These are phyloP conservation scores for Aureobasidium sp. DNA, from an alignment of 2,329 filamentous ascomycete genomes.

Conservation along the genomic window DNA sequence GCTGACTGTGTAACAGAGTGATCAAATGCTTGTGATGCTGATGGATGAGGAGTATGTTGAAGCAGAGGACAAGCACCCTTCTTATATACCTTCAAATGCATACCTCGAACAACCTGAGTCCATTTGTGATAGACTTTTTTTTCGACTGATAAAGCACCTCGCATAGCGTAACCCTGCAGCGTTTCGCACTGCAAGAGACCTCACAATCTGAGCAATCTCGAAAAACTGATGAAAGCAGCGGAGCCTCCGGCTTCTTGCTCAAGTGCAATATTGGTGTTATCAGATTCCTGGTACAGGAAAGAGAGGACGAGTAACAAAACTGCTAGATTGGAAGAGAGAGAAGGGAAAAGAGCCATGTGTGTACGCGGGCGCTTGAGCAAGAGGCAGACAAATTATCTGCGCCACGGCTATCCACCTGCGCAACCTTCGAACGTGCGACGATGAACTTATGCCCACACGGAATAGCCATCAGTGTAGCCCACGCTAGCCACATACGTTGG, in stretches of 20 bases:
- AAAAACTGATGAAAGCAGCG: not conserved
- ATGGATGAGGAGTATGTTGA: not conserved
- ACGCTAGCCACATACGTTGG: conserved; percentile 2
- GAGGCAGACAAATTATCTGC: not conserved
- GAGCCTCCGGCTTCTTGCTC: conserved; percentile 3
- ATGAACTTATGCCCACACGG: not conserved
- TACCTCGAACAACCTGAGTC: conserved; percentile 5
- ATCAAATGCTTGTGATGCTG: not conserved
- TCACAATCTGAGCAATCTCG: not conserved
- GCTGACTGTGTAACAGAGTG: not conserved
- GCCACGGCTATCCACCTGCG: not conserved
- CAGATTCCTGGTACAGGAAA: not conserved
- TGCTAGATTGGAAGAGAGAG: not conserved
- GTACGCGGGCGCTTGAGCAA: not conserved
- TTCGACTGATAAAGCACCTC: conserved; percentile 13
- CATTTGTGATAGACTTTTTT: conserved; percentile 3
- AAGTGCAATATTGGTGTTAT: not conserved
- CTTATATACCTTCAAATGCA: conserved; percentile 1
- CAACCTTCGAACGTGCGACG: not conserved
- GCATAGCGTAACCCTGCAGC: conserved; percentile 7
- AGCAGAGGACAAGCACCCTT: conserved; percentile 1
- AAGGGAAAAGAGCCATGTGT: not conserved
- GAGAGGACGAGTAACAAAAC: conserved; percentile 7
- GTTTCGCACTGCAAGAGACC: not conserved
- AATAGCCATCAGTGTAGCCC: not conserved